Percentiles rank a stretch among this genome's conserved stretches.
Conservation (phyloP, 2,329 filamentous ascomycete genomes). For the Exophiala sp. region DNA sequence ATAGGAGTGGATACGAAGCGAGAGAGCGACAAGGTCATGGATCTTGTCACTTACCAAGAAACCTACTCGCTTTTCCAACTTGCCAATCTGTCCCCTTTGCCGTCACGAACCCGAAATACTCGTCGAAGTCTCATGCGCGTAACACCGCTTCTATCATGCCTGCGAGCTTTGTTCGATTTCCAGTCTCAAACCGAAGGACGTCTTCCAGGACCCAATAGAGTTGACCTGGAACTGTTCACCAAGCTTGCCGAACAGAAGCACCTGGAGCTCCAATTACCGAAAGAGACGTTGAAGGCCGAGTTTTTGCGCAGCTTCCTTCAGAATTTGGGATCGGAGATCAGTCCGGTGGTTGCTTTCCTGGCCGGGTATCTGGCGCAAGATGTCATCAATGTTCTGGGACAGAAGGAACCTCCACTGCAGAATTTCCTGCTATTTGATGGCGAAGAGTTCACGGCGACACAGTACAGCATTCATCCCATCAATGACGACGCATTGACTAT, state of each 20-base stretch:
- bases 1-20: constrained; percentile 66
- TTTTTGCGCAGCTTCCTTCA: constrained; percentile 82
- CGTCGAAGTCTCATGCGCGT: constrained; percentile 69
- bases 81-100: constrained; percentile 73
- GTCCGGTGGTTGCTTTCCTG: constrained; percentile 81
- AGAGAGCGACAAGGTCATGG: constrained; percentile 67
- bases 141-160: constrained; percentile 77
- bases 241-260: constrained; percentile 74
- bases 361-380: constrained; percentile 92
- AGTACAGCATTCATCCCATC: constrained; percentile 77
- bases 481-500: constrained; percentile 34
- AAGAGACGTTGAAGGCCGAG: constrained; percentile 64
- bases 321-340: constrained; percentile 78
- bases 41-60: constrained; percentile 89
- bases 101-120: constrained; percentile 65
- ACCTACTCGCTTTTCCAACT: constrained; percentile 83
- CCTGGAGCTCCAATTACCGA: constrained; percentile 66
- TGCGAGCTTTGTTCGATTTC: constrained; percentile 89
- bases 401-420: constrained; percentile 90
- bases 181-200: constrained; percentile 56
- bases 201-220: constrained; percentile 53
- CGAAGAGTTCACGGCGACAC: constrained; percentile 69
- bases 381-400: constrained; percentile 91
- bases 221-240: constrained; percentile 74
- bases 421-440: constrained; percentile 93